Evolutionary conservation across 805 yeast species (phyloP), one percentile per base, ranked within the genome.

Genomic region (Tetrapisispora pingtungensis): DNA sequence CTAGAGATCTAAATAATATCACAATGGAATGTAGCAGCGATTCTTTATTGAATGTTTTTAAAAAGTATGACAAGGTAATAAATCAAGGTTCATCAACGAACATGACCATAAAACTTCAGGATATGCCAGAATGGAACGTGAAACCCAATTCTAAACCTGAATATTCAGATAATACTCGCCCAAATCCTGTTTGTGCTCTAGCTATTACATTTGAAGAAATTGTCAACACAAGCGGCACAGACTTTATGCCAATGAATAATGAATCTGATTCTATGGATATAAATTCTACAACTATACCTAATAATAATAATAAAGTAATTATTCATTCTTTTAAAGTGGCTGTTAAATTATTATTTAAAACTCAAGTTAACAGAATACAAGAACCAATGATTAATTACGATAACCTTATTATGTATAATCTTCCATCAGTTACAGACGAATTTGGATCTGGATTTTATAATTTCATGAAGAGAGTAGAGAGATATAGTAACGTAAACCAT

Each of bases 241-340:
- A 41, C 2, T 44, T 46, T 27, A 41, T 44, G 15, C 43, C 36
- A 36, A 47, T 30, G 14, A 47, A 44, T 3, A 32, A 32, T 24
- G 33, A 35, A 5, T 49, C 47, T 28, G 47, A 42, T 10, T 33
- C 41, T 15, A 38, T 24, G 15, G 40, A 40, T 22, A 43, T 40
- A 8, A 32, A 44, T 4, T 36, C 46, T 15, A 48, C 44, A 8
- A 36, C 36, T 0, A 34, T 42, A 5, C 37, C 36, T 33, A 28
- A 22, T 14, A 46, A 47, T 12, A 47, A 42, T 30, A 53, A 48
- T 30, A 59, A 58, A 45, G 64, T 75, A 3, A 70, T 84, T 15
- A 72, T 74, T 48, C 87, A 82, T 54, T 73, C 84, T 7, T 78
- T 80, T 53, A 77, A 78, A 41, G 74, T 89, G 17, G 90, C 95